Percentiles rank a stretch among this genome's conserved stretches.
These are phyloP conservation scores for Arthrobotrys pseudoclavata DNA, from an alignment of 2,329 filamentous ascomycete species.

Conservation along the genomic window DNA sequence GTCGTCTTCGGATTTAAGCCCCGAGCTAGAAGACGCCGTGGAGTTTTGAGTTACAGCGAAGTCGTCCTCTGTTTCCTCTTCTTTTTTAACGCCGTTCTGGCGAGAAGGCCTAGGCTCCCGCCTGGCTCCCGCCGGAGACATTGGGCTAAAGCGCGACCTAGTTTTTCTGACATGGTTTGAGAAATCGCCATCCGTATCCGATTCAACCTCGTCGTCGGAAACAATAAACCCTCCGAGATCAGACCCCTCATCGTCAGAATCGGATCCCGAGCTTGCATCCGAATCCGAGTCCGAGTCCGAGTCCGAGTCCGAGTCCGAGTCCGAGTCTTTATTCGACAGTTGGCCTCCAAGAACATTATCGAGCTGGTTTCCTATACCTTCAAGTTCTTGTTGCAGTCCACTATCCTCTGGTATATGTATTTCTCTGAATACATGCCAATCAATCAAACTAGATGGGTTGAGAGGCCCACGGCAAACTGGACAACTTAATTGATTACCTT, in stretches of 20 bases:
- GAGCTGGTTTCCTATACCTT: conserved; percentile 63
- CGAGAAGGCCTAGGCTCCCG: conserved; percentile 23
- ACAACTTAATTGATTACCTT: conserved; percentile 73
- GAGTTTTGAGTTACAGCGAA: conserved; percentile 47
- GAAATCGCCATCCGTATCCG: conserved; percentile 62
- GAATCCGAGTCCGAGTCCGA: conserved; percentile 64
- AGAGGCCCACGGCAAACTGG: conserved; percentile 80
- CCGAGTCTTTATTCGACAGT: conserved; percentile 64
- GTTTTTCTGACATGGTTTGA: conserved; percentile 64
- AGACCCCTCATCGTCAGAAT: conserved; percentile 64
- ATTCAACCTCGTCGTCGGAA: conserved; percentile 63
- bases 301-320: conserved; percentile 65
- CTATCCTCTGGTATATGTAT: conserved; percentile 68
- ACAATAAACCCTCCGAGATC: conserved; percentile 56
- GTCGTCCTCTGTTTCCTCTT: conserved; percentile 50
- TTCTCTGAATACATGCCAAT: conserved; percentile 77
- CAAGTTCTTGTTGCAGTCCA: conserved; percentile 70
- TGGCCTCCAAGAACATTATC: conserved; percentile 61
- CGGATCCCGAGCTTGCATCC: conserved; percentile 65
- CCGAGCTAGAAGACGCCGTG: neutral
- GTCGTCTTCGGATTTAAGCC: conserved; percentile 36
- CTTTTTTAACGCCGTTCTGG: conserved; percentile 20
- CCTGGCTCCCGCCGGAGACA: conserved; percentile 9
- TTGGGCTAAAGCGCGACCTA: conserved; percentile 15
- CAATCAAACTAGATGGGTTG: conserved; percentile 78